phyloP scores from a whole-genome alignment of 1,139 yeast species.

The Scheffersomyces parashehatae region DNA sequence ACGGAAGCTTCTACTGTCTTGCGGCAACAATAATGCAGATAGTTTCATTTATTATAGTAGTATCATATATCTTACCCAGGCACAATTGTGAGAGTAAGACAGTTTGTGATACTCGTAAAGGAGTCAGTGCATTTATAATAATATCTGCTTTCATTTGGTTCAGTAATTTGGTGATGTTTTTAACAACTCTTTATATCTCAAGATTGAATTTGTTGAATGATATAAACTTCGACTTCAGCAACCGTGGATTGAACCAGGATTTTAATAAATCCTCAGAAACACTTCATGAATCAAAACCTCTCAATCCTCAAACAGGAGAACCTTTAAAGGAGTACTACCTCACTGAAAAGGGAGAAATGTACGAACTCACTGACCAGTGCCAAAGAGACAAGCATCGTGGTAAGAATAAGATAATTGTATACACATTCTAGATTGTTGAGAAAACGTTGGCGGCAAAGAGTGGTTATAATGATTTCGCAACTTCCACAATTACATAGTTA shows the following conservation, averaged over 20 bases:
- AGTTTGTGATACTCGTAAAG: constrained; percentile 36
- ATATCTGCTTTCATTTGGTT: constrained; percentile 45
- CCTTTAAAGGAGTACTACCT: constrained; percentile 29
- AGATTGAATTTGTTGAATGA: constrained; percentile 37
- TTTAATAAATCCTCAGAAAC: constrained; percentile 6
- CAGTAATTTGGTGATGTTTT: constrained; percentile 37
- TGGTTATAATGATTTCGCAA: no score
- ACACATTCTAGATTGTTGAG: constrained; percentile 24
- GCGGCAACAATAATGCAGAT: constrained; percentile 33
- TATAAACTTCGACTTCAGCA: constrained; percentile 37
- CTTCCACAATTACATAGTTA: no score
- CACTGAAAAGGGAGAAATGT: constrained; percentile 39
- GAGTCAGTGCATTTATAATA: constrained; percentile 39
- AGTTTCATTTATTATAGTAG: constrained; percentile 34
- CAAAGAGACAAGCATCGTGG: constrained; percentile 20
- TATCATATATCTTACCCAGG: constrained; percentile 27
- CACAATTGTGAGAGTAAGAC: constrained; percentile 18
- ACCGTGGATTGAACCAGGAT: constrained; percentile 16
- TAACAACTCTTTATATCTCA: constrained; percentile 45
- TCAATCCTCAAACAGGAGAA: constrained; percentile 10
- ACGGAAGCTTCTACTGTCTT: constrained; percentile 46
- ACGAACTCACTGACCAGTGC: constrained; percentile 25
- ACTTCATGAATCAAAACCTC: background rate
- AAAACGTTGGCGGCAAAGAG: background rate
- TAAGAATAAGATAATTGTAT: constrained; percentile 36